phyloP scores from a whole-genome alignment of 2,329 filamentous ascomycete species.

The Leptographium wingfieldii region DNA sequence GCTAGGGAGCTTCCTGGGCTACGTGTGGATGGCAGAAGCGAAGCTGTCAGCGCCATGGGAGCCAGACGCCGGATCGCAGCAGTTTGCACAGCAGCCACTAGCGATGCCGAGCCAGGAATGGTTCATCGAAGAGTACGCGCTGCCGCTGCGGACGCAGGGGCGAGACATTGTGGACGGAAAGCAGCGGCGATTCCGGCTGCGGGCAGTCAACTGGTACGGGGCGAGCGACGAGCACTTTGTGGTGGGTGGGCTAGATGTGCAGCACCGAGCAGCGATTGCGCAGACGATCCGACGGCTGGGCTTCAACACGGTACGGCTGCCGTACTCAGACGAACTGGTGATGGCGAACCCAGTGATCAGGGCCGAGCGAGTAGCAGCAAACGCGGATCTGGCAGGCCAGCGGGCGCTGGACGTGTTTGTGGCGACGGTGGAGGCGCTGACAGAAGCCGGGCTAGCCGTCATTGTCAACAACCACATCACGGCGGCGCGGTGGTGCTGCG shows the following conservation, averaged over 20 bases:
- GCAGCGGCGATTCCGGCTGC: constrained; percentile 46
- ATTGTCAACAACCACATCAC: constrained; percentile 63
- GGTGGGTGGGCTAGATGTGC: constrained; percentile 48
- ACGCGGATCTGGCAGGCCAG: constrained; percentile 44
- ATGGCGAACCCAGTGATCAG: constrained; percentile 43
- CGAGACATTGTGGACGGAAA: constrained; percentile 46
- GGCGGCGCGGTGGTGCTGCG: constrained; percentile 55
- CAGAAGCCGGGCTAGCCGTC: constrained; percentile 48
- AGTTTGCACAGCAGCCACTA: constrained; percentile 37
- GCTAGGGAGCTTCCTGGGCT: constrained; percentile 26
- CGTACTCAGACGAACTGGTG: constrained; percentile 58
- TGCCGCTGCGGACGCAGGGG: constrained; percentile 47
- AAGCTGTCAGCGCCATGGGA: constrained; percentile 32
- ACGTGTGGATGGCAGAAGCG: constrained; percentile 32
- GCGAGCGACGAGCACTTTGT: constrained; percentile 55
- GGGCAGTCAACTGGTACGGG: constrained; percentile 60
- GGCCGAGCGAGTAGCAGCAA: constrained; percentile 38
- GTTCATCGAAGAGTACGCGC: constrained; percentile 33
- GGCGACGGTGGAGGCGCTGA: constrained; percentile 45
- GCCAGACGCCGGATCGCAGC: constrained; percentile 32
- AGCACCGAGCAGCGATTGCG: constrained; percentile 49
- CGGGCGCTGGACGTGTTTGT: constrained; percentile 49
- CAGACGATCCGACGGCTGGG: constrained; percentile 46
- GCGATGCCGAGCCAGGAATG: constrained; percentile 28
- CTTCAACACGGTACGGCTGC: constrained; percentile 58